These are phyloP conservation scores for Umbelopsis sp. DNA, from an alignment of 192 early-diverging fungal genomes.

Conservation along the genomic window DNA sequence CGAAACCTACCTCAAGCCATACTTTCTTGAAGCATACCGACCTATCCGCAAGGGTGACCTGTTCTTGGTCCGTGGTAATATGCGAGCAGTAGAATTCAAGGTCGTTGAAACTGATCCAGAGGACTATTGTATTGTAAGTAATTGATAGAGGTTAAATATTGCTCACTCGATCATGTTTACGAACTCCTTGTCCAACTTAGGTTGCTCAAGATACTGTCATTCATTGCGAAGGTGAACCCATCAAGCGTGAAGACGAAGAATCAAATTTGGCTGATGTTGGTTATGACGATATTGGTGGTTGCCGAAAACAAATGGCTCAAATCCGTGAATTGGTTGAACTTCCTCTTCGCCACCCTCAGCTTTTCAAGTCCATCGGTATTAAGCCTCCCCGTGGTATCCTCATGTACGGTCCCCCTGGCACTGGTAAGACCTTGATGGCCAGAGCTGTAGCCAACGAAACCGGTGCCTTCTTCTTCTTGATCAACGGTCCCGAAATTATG, in stretches of 20 bases:
- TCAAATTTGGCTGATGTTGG: constrained; percentile 89
- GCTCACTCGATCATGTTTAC: no score
- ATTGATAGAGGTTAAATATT: no score
- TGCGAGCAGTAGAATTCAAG: constrained; percentile 99
- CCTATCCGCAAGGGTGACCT: constrained; percentile 94
- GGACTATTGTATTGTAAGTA: constrained; percentile 96
- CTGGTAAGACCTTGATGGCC: constrained; percentile 98
- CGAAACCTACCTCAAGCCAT: constrained; percentile 97
- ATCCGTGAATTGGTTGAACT: constrained; percentile 98
- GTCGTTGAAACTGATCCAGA: constrained; percentile 93
- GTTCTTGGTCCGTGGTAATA: constrained; percentile 93
- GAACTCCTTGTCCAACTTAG: constrained; percentile 45
- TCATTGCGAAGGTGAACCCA: constrained; percentile 97
- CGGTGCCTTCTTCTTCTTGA: constrained; percentile 99
- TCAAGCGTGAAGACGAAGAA: constrained; percentile 99
- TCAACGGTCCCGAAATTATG: constrained; percentile 99
- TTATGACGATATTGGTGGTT: constrained; percentile 99
- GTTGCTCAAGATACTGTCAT: constrained; percentile 98
- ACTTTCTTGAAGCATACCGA: constrained; percentile 97
- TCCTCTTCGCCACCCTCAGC: constrained; percentile 96
- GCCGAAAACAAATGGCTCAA: constrained; percentile 98
- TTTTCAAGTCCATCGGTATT: constrained; percentile 99
- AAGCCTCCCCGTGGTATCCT: constrained; percentile 98
- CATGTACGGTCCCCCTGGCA: constrained; percentile 98
- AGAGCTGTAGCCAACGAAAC: constrained; percentile 99